Base-by-base conservation (phyloP, 1,284 basidiomycete species). In the Pseudozyma flocculosa region DNA sequence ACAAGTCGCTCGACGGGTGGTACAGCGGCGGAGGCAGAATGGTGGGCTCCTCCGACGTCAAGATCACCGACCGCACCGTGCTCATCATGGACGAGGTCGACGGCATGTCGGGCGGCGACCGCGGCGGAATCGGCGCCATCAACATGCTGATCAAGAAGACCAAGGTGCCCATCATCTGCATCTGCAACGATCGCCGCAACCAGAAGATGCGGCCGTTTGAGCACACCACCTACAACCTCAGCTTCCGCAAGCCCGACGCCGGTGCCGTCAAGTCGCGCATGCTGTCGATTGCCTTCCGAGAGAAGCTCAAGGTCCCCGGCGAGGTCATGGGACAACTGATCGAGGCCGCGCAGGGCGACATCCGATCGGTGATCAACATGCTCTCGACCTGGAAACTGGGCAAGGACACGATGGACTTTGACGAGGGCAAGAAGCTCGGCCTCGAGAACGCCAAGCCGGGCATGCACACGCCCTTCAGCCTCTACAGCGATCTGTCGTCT, bases 81-180 rank as follows among this genome's bases (percentile, higher is more conserved):
- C 81, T 98, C 40, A 97, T 98, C 78, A 96, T 99, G 92, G 95
- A 99, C 76, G 95, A 99, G 78, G 94, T 98, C 0, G 94, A 99
- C 70, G 94, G 95, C 9, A 98, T 98, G 92, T 95, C 92, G 7
- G 90, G 90, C 2, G 94, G 94, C 23, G 95, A 99, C 79, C 84
- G 94, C 45, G 94, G 95, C 19, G 94, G 94, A 59, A 88, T 97
- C 1, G 93, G 91, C 26, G 94, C 94, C 9, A 80, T 98, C 70
- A 92, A 92, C 57, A 85, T 86, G 0, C 77, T 99, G 52, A 95
- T 98, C 73, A 92, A 88, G 81, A 97, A 96, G 82, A 89, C 90
- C 14, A 90, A 88, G 88, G 87, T 97, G 45, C 95, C 95, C 0
- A 92, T 99, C 70, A 96, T 99, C 30, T 92, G 94, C 73, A 97